Evolutionary conservation across 1,284 basidiomycete genomes (phyloP), one percentile per base, ranked within the genome.

Genomic region (Malassezia arunalokei): DNA sequence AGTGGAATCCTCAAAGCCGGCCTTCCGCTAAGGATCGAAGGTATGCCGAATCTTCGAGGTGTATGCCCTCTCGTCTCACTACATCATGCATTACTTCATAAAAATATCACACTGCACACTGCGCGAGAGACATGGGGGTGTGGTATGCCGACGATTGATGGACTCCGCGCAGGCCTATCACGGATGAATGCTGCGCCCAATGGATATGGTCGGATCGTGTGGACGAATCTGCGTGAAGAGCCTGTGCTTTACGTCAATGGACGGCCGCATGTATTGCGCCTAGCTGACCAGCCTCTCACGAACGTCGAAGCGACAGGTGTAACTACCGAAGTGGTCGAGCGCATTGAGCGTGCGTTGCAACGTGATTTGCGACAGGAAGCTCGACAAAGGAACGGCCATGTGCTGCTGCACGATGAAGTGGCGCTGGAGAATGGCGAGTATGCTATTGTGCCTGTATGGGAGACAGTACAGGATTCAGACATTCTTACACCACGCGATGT

Each of bases 401-500:
- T 99, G 33, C 76, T 99, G 15, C 57, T 76, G 30, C 94, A 99
- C 62, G 94, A 99, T 68, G 94, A 99, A 75, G 81, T 92, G 15
- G 90, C 95, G 74, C 89, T 90, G 56, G 80, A 86, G 29, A 86
- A 89, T 0, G 92, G 92, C 1, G 80, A 82, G 2, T 98, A 91
- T 75, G 81, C 69, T 15, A 71, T 76, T 14, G 61, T 73, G n/a
- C 71, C 71, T 5, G 74, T 77, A 30, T 94, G 89, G 91, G 88
- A 92, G 74, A 82, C 80, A 6, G 83, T 91, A 27, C 77, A 80
- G 2, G 85, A 88, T 54, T 78, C 80, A 24, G 90, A 98, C 56
- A 88, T 98, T 58, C 82, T 94, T 78, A 99, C 94, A 0, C 92
- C 94, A 1, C 78, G 83, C 55, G 89, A 92, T 58, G 68, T 70